Evolutionary conservation across 352 stramenopile species (phyloP).

Genomic region (Pythium oligandrum): DNA sequence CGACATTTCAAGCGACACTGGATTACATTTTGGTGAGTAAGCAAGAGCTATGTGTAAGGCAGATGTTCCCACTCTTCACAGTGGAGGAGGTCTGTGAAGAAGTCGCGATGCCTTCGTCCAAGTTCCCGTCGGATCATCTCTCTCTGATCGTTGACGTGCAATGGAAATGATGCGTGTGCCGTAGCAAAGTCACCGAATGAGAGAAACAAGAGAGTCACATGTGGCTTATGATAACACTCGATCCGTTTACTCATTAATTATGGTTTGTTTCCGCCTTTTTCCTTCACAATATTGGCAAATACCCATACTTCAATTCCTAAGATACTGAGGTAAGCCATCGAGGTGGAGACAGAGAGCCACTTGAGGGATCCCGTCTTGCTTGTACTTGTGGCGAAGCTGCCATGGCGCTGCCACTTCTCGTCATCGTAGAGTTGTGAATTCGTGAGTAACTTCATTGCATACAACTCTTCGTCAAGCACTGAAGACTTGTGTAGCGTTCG

Average conservation of each 20-base stretch:
- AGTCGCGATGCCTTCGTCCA: conserved; percentile 59
- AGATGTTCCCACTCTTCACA: conserved; percentile 63
- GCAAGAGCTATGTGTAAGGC: conserved; percentile 28
- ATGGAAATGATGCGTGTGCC: conserved; percentile 18
- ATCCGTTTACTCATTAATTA: no score
- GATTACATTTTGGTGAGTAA: conserved; percentile 66
- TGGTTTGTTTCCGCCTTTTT: no score
- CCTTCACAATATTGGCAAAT: no score
- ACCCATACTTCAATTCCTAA: no score
- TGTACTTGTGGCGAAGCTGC: neutral
- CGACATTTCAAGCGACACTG: conserved; percentile 55
- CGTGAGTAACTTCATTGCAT: neutral
- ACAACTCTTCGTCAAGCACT: neutral
- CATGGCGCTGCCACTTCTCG: neutral
- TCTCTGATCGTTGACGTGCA: conserved; percentile 67
- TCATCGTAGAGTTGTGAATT: neutral
- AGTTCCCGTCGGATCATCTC: conserved; percentile 75
- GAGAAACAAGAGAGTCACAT: neutral
- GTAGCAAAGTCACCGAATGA: neutral
- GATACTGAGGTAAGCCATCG: no score
- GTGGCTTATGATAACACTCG: no score
- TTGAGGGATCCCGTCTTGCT: neutral
- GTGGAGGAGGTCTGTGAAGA: conserved; percentile 53
- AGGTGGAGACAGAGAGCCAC: no score
- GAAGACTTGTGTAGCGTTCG: neutral